Base-by-base conservation (phyloP, 192 early-diverging fungal genomes). In the Coemansia sp. region DNA sequence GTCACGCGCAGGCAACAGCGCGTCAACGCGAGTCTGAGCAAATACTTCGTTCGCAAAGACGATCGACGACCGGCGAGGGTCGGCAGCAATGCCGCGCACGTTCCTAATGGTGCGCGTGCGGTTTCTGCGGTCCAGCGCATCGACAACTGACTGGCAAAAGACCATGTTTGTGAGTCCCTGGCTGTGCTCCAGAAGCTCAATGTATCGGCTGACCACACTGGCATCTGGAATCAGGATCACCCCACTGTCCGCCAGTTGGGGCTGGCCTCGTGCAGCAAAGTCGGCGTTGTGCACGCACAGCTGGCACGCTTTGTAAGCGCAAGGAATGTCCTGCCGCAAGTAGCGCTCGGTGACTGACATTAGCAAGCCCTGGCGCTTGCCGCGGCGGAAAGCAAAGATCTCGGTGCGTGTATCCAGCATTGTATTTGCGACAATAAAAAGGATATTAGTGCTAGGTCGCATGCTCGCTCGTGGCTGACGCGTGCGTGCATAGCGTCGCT, bases 21-120 rank as follows among this genome's bases (percentile, higher is more conserved):
- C 26, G 5, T 50, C 52, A 5, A 70, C 65, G 1, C 41, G 56
- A 0, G 87, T 87, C 1, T 68, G 71, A 0, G 65, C 62, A 60
- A 86, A 91, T 8, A 86, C 75, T 44, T 87, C 87, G 17, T 91
- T 91, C 46, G 86, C 83, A 64, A 91, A 91, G 11, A 90, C 74
- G 1, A 87, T 70, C 1, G 84, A 84, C 14, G 71, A 58, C 14
- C 87, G 67, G 12, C 82, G 50, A 8, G 81, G 74, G 62, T 88
- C 85, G 15, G 79, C 72, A 9, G 79, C 66, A 18, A 90, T 82
- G 27, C 82, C 76, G n/a, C 87, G 80, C 24, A 90, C 58, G 29
- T 83, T 83, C 38, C 83, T 82, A 56, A 85, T 83, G 1, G 84
- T 90, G 19, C 84, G 72, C 2, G 84, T 72, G 57, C 85, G 83